Percentiles rank a stretch among this genome's conserved stretches.
phyloP scores from a whole-genome alignment of 106 monocot species.

The Acorus gramineus region DNA sequence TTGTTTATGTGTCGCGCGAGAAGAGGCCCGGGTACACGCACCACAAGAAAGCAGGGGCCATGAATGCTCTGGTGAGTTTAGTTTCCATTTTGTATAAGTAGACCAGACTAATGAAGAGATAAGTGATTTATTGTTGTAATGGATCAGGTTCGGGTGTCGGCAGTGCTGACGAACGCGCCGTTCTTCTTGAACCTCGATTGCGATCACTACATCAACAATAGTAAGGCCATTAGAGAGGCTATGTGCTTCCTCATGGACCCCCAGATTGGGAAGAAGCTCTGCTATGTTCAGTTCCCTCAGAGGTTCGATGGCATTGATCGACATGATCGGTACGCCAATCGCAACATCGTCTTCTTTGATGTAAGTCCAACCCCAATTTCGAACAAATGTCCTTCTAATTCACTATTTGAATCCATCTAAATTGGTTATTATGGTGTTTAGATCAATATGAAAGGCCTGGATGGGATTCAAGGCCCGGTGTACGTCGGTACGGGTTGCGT shows the following conservation, averaged over 20 bases:
- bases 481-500: constrained; percentile 86
- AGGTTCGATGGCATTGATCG: constrained; percentile 81
- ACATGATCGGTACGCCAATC: constrained; percentile 76
- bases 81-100: no score
- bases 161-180: constrained; percentile 84
- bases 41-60: constrained; percentile 93
- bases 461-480: constrained; percentile 89
- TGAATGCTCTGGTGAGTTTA: constrained; percentile 63
- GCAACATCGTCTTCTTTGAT: constrained; percentile 91
- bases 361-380: constrained; percentile 14
- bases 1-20: constrained; percentile 86
- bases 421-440: constrained; percentile 7
- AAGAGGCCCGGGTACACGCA: constrained; percentile 90
- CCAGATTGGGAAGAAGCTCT: constrained; percentile 90
- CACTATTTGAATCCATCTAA: neutral
- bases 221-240: constrained; percentile 78
- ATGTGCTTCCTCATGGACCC: constrained; percentile 98
- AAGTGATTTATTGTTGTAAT: neutral
- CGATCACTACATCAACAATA: constrained; percentile 91
- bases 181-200: constrained; percentile 86
- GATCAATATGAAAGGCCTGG: constrained; percentile 93
- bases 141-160: constrained; percentile 65
- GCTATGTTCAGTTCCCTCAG: constrained; percentile 93
- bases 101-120: neutral
- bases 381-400: neutral